A percentile compares a stretch with the other conserved stretches of the same genome.
Conservation (phyloP, 495 filamentous ascomycete species). For the Lasiosphaeria miniovina region DNA sequence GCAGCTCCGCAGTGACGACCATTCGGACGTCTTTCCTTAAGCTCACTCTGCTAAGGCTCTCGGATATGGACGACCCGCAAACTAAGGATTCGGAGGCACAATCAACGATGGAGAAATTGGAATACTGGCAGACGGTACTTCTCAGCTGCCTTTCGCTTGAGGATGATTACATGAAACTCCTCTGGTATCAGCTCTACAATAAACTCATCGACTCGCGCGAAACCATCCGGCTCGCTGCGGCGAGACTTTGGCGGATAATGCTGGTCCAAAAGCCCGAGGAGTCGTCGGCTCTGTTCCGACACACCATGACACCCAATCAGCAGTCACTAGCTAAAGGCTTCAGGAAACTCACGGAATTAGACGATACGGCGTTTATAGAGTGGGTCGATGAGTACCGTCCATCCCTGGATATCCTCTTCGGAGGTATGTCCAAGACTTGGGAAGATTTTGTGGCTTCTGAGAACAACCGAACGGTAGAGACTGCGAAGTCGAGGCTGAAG, state of each 20-base stretch:
- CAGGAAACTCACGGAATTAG: conserved; percentile 76
- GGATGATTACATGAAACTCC: conserved; percentile 69
- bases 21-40: conserved; percentile 74
- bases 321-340: conserved; percentile 73
- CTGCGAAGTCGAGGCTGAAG: conserved; percentile 59
- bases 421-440: conserved; percentile 75
- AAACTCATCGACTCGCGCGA: conserved; percentile 66
- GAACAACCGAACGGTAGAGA: conserved; percentile 72
- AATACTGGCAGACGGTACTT: conserved; percentile 93
- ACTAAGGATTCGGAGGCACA: conserved; percentile 56
- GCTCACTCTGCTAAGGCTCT: conserved; percentile 74
- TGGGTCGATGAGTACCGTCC: conserved; percentile 86
- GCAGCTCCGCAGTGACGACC: conserved; percentile 69
- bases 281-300: conserved; percentile 64
- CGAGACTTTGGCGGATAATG: conserved; percentile 82
- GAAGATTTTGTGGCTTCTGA: conserved; percentile 77
- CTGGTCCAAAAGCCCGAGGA: conserved; percentile 92
- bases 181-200: conserved; percentile 87
- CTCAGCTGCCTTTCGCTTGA: conserved; percentile 73
- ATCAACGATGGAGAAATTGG: conserved; percentile 72
- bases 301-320: conserved; percentile 66
- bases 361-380: conserved; percentile 77
- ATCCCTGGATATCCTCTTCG: conserved; percentile 73
- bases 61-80: conserved; percentile 69
- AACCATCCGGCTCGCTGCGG: conserved; percentile 70